Conservation (phyloP, 2,329 filamentous ascomycete genomes). For the Graphium sp. region DNA sequence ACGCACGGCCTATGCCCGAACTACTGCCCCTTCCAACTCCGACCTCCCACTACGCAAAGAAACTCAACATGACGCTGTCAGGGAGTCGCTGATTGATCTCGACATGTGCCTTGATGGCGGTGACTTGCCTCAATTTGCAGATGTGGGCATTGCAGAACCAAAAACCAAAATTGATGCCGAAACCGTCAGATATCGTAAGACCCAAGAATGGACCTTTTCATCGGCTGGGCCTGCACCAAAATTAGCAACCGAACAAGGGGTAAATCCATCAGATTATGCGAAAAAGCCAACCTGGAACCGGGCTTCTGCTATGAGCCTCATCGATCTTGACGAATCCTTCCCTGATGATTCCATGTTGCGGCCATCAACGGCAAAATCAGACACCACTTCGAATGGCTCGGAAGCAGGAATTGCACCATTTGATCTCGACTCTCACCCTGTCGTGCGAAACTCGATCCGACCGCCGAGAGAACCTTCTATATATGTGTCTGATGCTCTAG, state of each 20-base stretch:
- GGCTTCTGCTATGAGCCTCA: slow-evolving; percentile 23
- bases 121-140: slow-evolving; percentile 38
- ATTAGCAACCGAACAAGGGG: too few species aligned
- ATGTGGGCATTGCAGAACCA: too few species aligned
- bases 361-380: slow-evolving; percentile 43
- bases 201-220: slow-evolving; percentile 3
- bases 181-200: too few species aligned
- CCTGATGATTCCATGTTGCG: slow-evolving; percentile 31
- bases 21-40: slow-evolving; percentile 17
- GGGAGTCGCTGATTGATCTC: slow-evolving; percentile 48
- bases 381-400: slow-evolving; percentile 33
- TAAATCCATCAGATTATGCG: too few species aligned
- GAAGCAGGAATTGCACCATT: slow-evolving; percentile 40
- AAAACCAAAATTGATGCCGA: too few species aligned
- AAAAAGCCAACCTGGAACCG: too few species aligned
- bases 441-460: slow-evolving; percentile 31
- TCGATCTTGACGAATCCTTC: slow-evolving; percentile 37
- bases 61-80: slow-evolving; percentile 20
- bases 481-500: slow-evolving; percentile 38
- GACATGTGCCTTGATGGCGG: slow-evolving; percentile 40
- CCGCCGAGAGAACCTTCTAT: slow-evolving; percentile 36
- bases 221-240: too few species aligned
- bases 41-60: slow-evolving; percentile 44
- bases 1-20: slow-evolving; percentile 36
- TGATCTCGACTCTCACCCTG: slow-evolving; percentile 43